Evolutionary conservation across 169 alveolate species (phyloP).

Genomic region (Eimeria praecox): DNA sequence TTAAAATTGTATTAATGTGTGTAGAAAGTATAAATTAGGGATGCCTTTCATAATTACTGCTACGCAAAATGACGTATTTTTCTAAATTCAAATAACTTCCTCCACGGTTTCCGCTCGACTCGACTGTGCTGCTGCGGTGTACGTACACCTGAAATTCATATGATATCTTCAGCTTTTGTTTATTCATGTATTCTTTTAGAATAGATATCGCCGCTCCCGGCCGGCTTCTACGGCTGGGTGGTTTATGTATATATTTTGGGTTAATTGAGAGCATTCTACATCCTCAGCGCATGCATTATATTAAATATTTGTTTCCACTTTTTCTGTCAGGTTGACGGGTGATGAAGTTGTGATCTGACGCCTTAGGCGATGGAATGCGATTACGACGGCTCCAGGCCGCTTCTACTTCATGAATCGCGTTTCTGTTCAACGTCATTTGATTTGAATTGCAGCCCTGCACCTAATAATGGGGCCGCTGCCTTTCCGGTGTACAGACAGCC

Average conservation of each 20-base stretch:
- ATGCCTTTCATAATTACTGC: background rate
- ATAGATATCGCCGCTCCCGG: background rate
- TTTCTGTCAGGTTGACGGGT: background rate
- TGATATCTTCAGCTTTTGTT: background rate
- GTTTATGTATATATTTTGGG: background rate
- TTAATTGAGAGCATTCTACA: background rate
- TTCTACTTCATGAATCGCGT: background rate
- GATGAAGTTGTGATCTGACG: background rate
- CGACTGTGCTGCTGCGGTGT: background rate
- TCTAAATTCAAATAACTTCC: background rate
- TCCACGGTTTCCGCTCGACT: background rate
- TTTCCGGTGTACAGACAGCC: conserved; percentile 17
- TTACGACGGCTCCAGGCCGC: background rate
- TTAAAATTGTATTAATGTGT: too few relatives aligned
- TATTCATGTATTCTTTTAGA: background rate
- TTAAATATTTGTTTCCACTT: background rate
- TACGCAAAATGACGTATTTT: too few relatives aligned
- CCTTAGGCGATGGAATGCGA: background rate
- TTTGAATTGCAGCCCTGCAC: background rate
- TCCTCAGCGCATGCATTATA: background rate
- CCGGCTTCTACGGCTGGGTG: background rate
- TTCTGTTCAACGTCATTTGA: background rate
- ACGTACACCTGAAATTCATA: background rate
- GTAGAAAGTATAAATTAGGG: background rate
- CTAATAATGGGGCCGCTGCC: background rate